Evolutionary conservation across 108 stramenopile species (phyloP), one percentile per base, ranked within the genome.

Genomic region (Hondaea fermentalgiana): DNA sequence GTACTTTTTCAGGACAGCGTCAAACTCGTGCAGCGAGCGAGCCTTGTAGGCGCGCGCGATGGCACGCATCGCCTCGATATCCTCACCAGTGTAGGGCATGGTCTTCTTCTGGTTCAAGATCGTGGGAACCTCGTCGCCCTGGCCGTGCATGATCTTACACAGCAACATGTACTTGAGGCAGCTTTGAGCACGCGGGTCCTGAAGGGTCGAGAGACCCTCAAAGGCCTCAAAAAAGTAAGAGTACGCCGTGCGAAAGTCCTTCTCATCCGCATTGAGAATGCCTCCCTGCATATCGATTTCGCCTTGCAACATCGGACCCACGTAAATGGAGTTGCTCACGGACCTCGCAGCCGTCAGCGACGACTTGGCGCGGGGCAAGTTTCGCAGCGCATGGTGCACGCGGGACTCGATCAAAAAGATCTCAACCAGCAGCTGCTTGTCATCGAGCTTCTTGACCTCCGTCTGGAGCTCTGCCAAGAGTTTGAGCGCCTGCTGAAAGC

Each of bases 181-280:
- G 35, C 94, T 90, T 10, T 96, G 96, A 89, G 93, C 92, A 17
- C 92, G 94, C 14, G 88, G 71, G 72, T 96, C 95, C 83, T 96
- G 93, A 93, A 97, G 90, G 89, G 96, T 95, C 90, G 97, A 97
- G 49, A 96, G 95, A 90, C 97, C 98, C 91, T 99, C 99, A 90
- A 97, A 99, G 21, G 97, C 97, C 91, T 99, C 99, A 89, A 99
- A 93, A 95, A 99, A 99, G 94, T 99, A 99, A 3, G 97, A 98
- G 88, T 98, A 98, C 14, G 97, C 96, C 10, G 99, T 99, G 89
- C 97, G 95, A 94, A 98, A 99, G 93, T 99, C 99, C 29, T 95
- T 94, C 91, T 99, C 99, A 91, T 99, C 98, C 51, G 96, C 96
- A 91, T 98, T 97, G 43, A 99, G 96, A 6, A 95, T 96, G 45